Base-by-base conservation (phyloP, 345 rosid species). In the Camelina hispida region DNA sequence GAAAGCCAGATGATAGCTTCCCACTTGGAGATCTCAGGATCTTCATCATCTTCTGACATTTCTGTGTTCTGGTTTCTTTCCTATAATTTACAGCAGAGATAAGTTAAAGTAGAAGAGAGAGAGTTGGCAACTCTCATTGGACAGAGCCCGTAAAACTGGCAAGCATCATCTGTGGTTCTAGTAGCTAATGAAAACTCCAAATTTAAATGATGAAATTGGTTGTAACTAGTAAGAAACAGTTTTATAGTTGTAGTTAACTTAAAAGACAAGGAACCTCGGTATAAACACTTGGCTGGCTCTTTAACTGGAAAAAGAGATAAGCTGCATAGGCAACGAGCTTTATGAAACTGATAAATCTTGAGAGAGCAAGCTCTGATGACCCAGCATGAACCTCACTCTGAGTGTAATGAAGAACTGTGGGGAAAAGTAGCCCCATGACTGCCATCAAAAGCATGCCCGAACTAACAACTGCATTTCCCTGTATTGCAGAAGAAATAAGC, bases 371-470 rank as follows among this genome's bases (percentile, higher is more conserved):
- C 80, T 91, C 97, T n/a, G 98, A 91, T 57, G 85, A 86, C 57
- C 96, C 97, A 73, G 79, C 82, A 71, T 87, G 96, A 75, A 92
- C 91, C 76, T 94, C 97, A 4, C 95, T 88, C 71, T 88, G 96
- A 1, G 98, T 94, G 61, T 77, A 91, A 76, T 91, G 91, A 60
- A 94, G 91, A 65, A 91, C 96, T 47, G 98, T 89, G 6, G 98
- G 98, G 80, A 94, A 94, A 23, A 91, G 93, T 30, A 91, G 77
- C 61, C 98, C 93, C 98, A 94, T 94, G 58, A 94, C 97, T 22
- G 98, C 91, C 98, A 94, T 94, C 80, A 94, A 75, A 76, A 94
- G 84, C 87, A 94, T 74, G 28, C 98, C 97, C 2, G 98, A 94
- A 83, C 80, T 87, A 72, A 92, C 90, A 56, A 80, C 84, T 9